These are phyloP conservation scores for Paecilomyces niveus DNA, from an alignment of 2,329 filamentous ascomycete species.

Conservation along the genomic window DNA sequence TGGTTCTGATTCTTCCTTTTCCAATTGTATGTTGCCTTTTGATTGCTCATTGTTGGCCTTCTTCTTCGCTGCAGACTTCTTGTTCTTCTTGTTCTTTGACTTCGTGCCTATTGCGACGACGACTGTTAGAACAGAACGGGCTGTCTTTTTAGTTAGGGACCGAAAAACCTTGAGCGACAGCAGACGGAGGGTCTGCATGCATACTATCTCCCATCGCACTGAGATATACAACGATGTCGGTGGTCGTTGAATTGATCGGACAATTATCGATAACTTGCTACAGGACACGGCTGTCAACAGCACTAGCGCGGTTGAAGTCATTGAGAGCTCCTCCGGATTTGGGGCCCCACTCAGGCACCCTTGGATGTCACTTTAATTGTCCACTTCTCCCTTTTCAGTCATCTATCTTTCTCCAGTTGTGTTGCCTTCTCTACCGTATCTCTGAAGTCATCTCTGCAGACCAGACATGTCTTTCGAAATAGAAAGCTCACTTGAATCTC, in stretches of 20 bases:
- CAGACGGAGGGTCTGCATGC: conserved; percentile 13
- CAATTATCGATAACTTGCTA: conserved; percentile 1
- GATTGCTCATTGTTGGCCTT: conserved; percentile 26
- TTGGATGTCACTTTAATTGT: conserved; percentile 6
- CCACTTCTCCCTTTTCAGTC: not conserved
- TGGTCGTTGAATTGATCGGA: not conserved
- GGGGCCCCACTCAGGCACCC: conserved; percentile 10
- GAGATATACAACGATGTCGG: not conserved
- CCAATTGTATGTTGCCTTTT: conserved; percentile 10
- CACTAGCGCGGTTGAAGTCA: conserved; percentile 20
- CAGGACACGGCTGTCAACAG: conserved; percentile 27
- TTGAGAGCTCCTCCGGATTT: not conserved
- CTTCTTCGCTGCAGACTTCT: conserved; percentile 43
- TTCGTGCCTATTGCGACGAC: conserved; percentile 33
- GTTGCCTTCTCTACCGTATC: conserved; percentile 56
- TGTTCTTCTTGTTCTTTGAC: conserved; percentile 54
- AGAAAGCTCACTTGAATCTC: too few relatives aligned
- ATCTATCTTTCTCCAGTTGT: conserved; percentile 55
- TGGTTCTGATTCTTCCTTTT: conserved; percentile 11
- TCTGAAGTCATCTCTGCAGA: conserved; percentile 40
- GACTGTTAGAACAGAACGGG: conserved; percentile 13
- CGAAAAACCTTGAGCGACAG: conserved; percentile 17
- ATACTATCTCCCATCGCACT: conserved; percentile 9
- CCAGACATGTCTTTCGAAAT: too few relatives aligned
- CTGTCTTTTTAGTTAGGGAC: conserved; percentile 1